A percentile compares a stretch with the other conserved stretches of the same genome.
phyloP scores from a whole-genome alignment of 2,329 filamentous ascomycete species.

The Trichoderma afroharzianum region DNA sequence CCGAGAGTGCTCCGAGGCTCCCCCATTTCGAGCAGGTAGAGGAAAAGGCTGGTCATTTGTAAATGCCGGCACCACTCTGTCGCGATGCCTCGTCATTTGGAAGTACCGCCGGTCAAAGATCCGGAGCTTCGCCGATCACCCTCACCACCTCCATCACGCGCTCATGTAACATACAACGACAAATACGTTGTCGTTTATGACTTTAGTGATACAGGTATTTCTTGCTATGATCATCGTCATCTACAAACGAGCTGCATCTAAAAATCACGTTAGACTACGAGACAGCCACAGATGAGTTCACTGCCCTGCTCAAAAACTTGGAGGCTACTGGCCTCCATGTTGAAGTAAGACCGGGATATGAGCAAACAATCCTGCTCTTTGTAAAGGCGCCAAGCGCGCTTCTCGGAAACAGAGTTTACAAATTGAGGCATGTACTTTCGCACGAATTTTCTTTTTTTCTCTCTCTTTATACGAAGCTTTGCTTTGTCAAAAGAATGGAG shows the following conservation, averaged over 20 bases:
- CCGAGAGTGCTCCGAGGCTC: not conserved
- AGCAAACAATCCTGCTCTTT: slow-evolving; percentile 65
- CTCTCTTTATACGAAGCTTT: not conserved
- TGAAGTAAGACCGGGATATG: slow-evolving; percentile 67
- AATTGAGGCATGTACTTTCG: slow-evolving; percentile 50
- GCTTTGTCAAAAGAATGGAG: not conserved
- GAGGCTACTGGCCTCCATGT: slow-evolving; percentile 62
- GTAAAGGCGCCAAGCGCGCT: slow-evolving; percentile 60
- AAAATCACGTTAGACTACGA: slow-evolving; percentile 30
- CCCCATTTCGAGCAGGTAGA: not conserved
- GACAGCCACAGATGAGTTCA: slow-evolving; percentile 33
- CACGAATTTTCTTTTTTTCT: not conserved
- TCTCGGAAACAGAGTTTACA: slow-evolving; percentile 63
- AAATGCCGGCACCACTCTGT: not conserved
- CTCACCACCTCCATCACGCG: not conserved
- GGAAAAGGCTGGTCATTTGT: not conserved
- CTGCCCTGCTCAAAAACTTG: slow-evolving; percentile 54
- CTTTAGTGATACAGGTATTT: slow-evolving; percentile 34
- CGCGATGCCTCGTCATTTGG: slow-evolving; percentile 11
- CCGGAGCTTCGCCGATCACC: slow-evolving; percentile 2
- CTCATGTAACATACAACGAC: slow-evolving; percentile 29
- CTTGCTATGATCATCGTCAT: not conserved
- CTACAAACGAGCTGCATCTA: not conserved
- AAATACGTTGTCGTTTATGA: slow-evolving; percentile 42
- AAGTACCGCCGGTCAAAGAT: slow-evolving; percentile 2